Conservation (phyloP, 495 filamentous ascomycete genomes). For the Penicillium subrubescens region DNA sequence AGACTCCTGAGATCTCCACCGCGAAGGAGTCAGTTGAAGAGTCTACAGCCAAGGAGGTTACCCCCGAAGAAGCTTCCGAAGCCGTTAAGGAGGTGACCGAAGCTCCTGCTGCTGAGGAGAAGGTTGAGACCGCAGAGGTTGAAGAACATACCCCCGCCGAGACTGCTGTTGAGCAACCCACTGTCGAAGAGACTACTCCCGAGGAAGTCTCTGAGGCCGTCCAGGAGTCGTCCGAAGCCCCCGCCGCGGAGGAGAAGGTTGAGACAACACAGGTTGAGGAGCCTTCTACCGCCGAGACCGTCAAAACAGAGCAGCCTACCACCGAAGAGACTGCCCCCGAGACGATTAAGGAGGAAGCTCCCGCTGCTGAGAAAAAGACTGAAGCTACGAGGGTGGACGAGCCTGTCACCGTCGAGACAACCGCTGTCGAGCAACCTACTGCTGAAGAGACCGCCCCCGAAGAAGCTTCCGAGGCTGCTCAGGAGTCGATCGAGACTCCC, state of each 20-base stretch:
- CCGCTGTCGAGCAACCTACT: constrained; percentile 10
- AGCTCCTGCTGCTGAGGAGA: neutral
- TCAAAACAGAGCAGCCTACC: neutral
- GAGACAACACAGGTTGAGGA: neutral
- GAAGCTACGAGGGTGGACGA: neutral
- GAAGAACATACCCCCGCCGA: constrained; percentile 1
- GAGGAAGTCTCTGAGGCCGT: constrained; percentile 4
- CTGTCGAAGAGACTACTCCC: neutral
- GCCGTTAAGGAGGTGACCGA: neutral
- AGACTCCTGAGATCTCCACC: neutral
- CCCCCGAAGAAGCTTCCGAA: constrained; percentile 11
- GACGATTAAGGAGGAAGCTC: constrained; percentile 7
- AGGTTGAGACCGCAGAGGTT: neutral
- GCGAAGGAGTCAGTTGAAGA: constrained; percentile 6
- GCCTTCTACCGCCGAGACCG: neutral
- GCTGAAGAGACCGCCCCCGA: neutral
- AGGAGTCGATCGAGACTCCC: neutral
- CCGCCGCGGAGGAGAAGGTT: neutral
- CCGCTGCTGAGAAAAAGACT: neutral
- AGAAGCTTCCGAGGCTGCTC: neutral
- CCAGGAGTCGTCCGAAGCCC: neutral
- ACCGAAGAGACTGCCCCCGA: neutral
- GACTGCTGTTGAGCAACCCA: constrained; percentile 11
- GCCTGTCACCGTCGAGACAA: neutral
- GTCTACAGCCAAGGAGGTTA: constrained; percentile 1